Conservation (phyloP, 768 basidiomycete genomes). For the Trametes cinnabarina region DNA sequence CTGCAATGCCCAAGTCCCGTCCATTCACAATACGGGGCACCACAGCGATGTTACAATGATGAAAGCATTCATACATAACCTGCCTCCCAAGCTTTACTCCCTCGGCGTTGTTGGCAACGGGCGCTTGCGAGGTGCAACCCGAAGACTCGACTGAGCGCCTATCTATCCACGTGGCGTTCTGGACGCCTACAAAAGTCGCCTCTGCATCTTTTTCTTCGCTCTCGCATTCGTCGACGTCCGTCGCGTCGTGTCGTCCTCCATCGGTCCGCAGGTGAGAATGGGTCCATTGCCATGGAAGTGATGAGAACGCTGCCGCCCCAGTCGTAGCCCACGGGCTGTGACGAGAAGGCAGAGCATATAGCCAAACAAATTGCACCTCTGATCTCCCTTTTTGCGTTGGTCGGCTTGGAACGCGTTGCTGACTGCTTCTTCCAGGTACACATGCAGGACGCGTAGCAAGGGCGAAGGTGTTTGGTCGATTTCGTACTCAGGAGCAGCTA, state of each 20-base stretch:
- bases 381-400: slow-evolving; percentile 1
- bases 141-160: too few species aligned
- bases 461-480: too few species aligned
- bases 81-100: too few species aligned
- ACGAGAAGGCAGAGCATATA: slow-evolving; percentile 31
- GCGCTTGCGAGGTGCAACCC: too few species aligned
- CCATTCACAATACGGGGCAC: too few species aligned
- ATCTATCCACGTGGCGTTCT: neutral
- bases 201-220: neutral
- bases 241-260: neutral
- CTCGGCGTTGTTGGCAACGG: too few species aligned
- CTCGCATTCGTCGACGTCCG: neutral
- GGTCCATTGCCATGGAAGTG: neutral
- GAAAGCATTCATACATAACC: too few species aligned
- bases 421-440: neutral
- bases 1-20: too few species aligned
- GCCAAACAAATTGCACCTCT: slow-evolving; percentile 32
- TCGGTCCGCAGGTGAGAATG: neutral
- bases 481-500: too few species aligned
- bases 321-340: slow-evolving; percentile 27
- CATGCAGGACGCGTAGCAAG: too few species aligned
- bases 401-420: neutral
- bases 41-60: too few species aligned
- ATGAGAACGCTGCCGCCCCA: slow-evolving; percentile 32
- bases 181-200: neutral